Evolutionary conservation across 2,329 filamentous ascomycete genomes (phyloP), one percentile per base, ranked within the genome.

Genomic region (Aureobasidium lini): DNA sequence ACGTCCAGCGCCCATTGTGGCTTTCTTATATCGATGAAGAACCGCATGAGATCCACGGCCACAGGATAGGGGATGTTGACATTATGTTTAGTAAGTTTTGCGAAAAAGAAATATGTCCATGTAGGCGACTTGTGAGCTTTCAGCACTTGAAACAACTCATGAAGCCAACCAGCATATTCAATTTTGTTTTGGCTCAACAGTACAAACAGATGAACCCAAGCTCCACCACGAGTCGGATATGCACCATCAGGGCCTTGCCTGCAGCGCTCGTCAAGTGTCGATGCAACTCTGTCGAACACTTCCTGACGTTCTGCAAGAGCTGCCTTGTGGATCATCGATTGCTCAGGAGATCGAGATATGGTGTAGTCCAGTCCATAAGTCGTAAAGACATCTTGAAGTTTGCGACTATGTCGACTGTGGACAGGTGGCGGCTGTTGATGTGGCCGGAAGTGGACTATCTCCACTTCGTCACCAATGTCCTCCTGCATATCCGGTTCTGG

Each of bases 1-100:
- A 68, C 43, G 11, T 49, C n/a, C 15, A 60, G 49, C 5, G 68
- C 68, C 31, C 52, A 61, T 8, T 49, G 15, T 3, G 50, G 32
- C 10, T 58, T 40, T 2, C 43, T 28, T 4, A 42, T 44, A 2
- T 58, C 31, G n/a, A 65, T 23, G 44, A 67, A 66, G 60, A 64
- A 57, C 10, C 59, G 31, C n/a, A 69, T 61, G 4, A 67, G 18
- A 6, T 48, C 16, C 15, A 59, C 37, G 9, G 62, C 65, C 13
- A 63, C 40, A 1, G 37, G 6, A 18, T 50, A 50, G 13, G 57
- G 47, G 13, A 59, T 52, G 3, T 47, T 2, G 9, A 59, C 23
- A 8, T 34, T 15, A 8, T 15, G 11, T 3, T 6, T 43, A 16
- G 28, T 11, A 8, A 57, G 37, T 18, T 34, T 37, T 6, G 16